These are phyloP conservation scores for Seiridium cupressi DNA, from an alignment of 2,329 filamentous ascomycete genomes.

Conservation along the genomic window DNA sequence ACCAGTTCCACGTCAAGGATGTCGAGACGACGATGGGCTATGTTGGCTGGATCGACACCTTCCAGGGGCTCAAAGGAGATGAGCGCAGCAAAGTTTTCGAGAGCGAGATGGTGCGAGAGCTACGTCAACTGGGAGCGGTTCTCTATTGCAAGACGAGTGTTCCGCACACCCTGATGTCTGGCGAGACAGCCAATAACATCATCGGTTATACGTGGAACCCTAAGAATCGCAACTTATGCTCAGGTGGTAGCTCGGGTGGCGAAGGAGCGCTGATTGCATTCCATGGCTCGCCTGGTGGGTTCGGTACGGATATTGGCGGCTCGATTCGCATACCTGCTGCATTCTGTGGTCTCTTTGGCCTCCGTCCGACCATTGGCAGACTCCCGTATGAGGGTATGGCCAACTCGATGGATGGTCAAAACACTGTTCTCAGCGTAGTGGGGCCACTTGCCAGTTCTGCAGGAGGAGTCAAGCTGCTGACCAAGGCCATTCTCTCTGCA, in stretches of 20 bases:
- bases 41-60: slow-evolving; percentile 14
- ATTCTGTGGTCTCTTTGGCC: slow-evolving; percentile 27
- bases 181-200: slow-evolving; percentile 31
- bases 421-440: slow-evolving; percentile 29
- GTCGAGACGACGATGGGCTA: slow-evolving; percentile 22
- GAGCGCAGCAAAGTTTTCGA: neutral
- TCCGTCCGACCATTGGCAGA: slow-evolving; percentile 26
- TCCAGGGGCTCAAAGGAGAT: neutral
- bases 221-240: slow-evolving; percentile 33
- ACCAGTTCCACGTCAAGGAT: slow-evolving; percentile 22
- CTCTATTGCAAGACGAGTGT: slow-evolving; percentile 21
- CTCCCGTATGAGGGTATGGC: slow-evolving; percentile 31
- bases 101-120: slow-evolving; percentile 7
- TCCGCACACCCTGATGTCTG: slow-evolving; percentile 24
- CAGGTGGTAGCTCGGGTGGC: slow-evolving; percentile 41
- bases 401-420: slow-evolving; percentile 32
- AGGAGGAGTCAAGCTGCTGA: slow-evolving; percentile 16
- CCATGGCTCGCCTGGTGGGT: slow-evolving; percentile 29
- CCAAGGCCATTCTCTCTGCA: slow-evolving; percentile 27
- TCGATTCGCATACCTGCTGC: slow-evolving; percentile 29
- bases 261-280: slow-evolving; percentile 36
- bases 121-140: slow-evolving; percentile 11
- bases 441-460: slow-evolving; percentile 30
- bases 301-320: slow-evolving; percentile 33
- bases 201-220: slow-evolving; percentile 38